Evolutionary conservation across 208 protist genomes (phyloP), one percentile per base, ranked within the genome.

Genomic region (Acanthamoeba sp.): DNA sequence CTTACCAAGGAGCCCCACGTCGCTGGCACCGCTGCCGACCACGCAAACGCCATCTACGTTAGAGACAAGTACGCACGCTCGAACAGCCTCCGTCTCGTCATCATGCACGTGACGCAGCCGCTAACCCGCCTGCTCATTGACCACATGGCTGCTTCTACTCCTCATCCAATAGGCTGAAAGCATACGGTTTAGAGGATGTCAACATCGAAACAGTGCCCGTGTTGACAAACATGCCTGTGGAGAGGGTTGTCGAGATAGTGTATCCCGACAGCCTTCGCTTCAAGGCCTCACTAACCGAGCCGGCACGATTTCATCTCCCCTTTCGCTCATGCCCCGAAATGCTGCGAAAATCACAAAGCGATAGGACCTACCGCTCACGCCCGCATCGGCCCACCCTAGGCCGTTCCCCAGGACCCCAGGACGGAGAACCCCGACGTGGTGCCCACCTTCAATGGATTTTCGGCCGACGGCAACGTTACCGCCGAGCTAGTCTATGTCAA

Each of bases 401-500:
- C 40, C 12, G 52, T 93, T 24, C 42, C 42, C 32, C 38, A 66
- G 48, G 94, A 95, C 71, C n/a, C 82, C 2, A 59, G 2, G 16
- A 93, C 69, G 32, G 5, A 80, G 59, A 52, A 62, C 52, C 20
- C 94, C 32, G n/a, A 93, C 64, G 57, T 45, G 18, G 69, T 95
- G 22, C 88, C 89, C 20, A 93, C 94, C 27, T 95, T 95, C 87
- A 90, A 93, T 34, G 73, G 64, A 32, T 90, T 87, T 57, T 90
- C 73, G 42, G 52, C 94, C 24, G 32, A 22, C 45, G 82, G 55
- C 6, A 59, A 95, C 34, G 73, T 95, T 0, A 92, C 82, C 0
- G 82, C 62, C 29, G 73, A 84, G 24, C 52, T 93, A 20, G 88
- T 95, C 34, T 95, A 95, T 48, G 84, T 95, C 34, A 95, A 95